Evolutionary conservation across 2,329 filamentous ascomycete genomes (phyloP), one percentile per base, ranked within the genome.

Genomic region (Fusarium graminum): DNA sequence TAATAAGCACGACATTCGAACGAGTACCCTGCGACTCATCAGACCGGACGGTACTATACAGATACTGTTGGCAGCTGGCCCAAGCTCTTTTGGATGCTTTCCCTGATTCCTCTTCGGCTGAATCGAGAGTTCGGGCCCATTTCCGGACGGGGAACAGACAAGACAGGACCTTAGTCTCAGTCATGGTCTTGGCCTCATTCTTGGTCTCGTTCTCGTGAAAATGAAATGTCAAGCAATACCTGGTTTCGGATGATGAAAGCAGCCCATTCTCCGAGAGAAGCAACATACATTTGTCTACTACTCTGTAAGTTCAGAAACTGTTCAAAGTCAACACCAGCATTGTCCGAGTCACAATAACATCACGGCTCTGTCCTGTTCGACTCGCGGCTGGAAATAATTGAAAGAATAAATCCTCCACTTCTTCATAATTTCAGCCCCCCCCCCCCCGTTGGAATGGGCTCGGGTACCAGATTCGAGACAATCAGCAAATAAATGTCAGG

Each of bases 391-490:
- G 12, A 36, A 8, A 62, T 34, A 44, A 19, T 22, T 22, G 14
- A 29, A 39, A 14, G 13, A 30, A 39, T 55, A 22, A 38, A 13
- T 26, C 14, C 29, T 30, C 19, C 54, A 42, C 51, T 40, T 43
- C 53, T 58, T 52, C 38, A 52, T 36, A 19, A 19, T 40, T 34
- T 67, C 59, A 67, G 60, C 56, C 65, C 61, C 64, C 45, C 52
- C 46, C 39, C 34, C 38, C 45, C 50, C 40, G 41, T 65, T 71
- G 66, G 65, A 70, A 71, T 71, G 65, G 50, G 55, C 40, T 63
- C 64, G 45, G 63, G 59, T 64, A 44, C 65, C 64, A 68, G 64
- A 67, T 69, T 69, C 47, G 55, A 67, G 63, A 69, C 67, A 69
- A 30, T 47, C 46, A 45, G 50, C 17, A 40, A 39, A 45, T 26